A percentile compares a stretch with the other conserved stretches of the same genome.
Evolutionary conservation across 179 eudicot genomes (phyloP).

Genomic region (Pouteria campechiana): DNA sequence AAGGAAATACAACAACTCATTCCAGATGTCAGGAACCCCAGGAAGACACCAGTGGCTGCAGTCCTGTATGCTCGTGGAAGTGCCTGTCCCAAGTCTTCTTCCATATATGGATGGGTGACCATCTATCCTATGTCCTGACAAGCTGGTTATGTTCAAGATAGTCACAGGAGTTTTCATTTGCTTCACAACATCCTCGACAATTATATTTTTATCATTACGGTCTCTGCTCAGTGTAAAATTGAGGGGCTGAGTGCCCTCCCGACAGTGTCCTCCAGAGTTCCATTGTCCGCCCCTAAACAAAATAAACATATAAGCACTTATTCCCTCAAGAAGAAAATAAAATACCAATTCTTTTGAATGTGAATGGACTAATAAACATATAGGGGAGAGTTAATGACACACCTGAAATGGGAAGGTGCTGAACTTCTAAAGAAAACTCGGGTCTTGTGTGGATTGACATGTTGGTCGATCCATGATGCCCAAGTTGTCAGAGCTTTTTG

Average conservation of each 20-base stretch:
- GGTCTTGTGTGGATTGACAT: conserved; percentile 50
- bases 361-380: too few relatives aligned
- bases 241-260: conserved; percentile 55
- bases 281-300: conserved; percentile 76
- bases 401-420: conserved; percentile 96
- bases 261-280: conserved; percentile 88
- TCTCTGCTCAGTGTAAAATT: conserved; percentile 11
- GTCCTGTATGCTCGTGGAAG: conserved; percentile 49
- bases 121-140: conserved; percentile 73
- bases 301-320: too few relatives aligned
- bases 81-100: conserved; percentile 20
- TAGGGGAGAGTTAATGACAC: too few relatives aligned
- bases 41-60: conserved; percentile 98
- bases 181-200: conserved; percentile 44
- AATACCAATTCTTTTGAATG: too few relatives aligned
- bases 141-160: conserved; percentile 47
- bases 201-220: conserved; percentile 43
- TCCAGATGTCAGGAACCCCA: conserved; percentile 88
- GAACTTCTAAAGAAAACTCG: conserved; percentile 78
- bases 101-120: conserved; percentile 88
- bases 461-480: conserved; percentile 80
- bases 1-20: conserved; percentile 53
- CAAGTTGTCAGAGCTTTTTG: conserved; percentile 61
- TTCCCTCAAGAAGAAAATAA: not conserved
- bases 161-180: conserved; percentile 64